phyloP scores from a whole-genome alignment of 1,284 basidiomycete species.

The Ganoderma lucidum region DNA sequence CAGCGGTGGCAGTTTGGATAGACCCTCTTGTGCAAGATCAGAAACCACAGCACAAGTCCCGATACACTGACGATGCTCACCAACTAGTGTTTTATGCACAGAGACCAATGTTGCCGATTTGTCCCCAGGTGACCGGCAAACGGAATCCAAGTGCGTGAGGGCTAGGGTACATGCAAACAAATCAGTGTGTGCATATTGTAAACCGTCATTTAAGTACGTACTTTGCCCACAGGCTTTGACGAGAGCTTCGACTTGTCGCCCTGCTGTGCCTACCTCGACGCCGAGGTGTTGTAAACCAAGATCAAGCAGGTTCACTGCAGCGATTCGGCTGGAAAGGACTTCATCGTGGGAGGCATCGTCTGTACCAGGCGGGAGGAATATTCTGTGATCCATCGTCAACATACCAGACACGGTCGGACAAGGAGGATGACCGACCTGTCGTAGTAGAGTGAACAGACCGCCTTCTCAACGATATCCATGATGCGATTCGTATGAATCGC shows the following conservation, averaged over 20 bases:
- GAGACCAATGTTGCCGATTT: conserved; percentile 85
- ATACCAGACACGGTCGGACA: background rate
- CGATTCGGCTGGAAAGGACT: conserved; percentile 86
- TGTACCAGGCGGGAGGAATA: conserved; percentile 72
- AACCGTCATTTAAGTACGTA: conserved; percentile 46
- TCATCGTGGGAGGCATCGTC: conserved; percentile 90
- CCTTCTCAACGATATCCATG: conserved; percentile 76
- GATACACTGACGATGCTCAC: conserved; percentile 47
- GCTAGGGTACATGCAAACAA: conserved; percentile 49
- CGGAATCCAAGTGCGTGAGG: conserved; percentile 70
- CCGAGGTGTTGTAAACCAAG: conserved; percentile 89
- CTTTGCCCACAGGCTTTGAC: conserved; percentile 81
- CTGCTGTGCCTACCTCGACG: conserved; percentile 66
- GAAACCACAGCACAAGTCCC: background rate
- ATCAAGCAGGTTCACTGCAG: conserved; percentile 91
- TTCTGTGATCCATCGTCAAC: conserved; percentile 42
- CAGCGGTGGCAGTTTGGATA: conserved; percentile 72
- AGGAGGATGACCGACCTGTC: conserved; percentile 43
- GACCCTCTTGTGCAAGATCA: conserved; percentile 58
- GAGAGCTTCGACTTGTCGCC: conserved; percentile 68
- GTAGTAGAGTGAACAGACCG: conserved; percentile 74
- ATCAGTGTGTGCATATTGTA: conserved; percentile 2
- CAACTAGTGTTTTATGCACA: conserved; percentile 86
- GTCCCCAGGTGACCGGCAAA: conserved; percentile 73
- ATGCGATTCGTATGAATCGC: conserved; percentile 59